These are phyloP conservation scores for Fonsecaea multimorphosa DNA, from an alignment of 2,329 filamentous ascomycete species.

Conservation along the genomic window DNA sequence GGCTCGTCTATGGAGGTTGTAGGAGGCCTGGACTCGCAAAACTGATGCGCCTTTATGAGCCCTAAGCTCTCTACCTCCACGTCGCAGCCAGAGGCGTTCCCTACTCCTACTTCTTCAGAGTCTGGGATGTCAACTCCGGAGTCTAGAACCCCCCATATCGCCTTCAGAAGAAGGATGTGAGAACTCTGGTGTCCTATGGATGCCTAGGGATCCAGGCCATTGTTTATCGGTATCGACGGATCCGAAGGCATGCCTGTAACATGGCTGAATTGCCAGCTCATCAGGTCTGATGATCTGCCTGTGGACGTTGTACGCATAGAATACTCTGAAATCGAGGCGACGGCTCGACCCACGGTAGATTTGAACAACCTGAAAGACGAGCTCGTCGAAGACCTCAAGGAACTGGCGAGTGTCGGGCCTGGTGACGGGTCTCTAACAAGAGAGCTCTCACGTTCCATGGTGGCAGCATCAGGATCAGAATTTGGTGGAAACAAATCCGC, in stretches of 20 bases:
- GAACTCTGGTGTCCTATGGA: not conserved
- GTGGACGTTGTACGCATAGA: not conserved
- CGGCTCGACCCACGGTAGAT: not conserved
- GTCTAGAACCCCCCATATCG: not conserved
- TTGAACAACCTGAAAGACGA: not conserved
- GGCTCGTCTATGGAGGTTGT: too few species aligned
- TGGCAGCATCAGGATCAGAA: not conserved
- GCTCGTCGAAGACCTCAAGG: not conserved
- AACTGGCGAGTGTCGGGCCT: not conserved
- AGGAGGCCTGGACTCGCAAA: too few species aligned
- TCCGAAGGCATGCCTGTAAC: slow-evolving; percentile 2
- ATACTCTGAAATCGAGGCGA: not conserved
- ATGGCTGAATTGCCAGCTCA: slow-evolving; percentile 2
- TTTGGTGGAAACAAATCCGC: not conserved
- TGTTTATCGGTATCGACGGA: not conserved
- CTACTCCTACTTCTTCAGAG: too few species aligned
- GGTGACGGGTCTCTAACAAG: not conserved
- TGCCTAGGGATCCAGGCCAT: not conserved
- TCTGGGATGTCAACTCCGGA: not conserved
- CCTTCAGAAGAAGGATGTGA: too few species aligned
- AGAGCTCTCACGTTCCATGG: not conserved
- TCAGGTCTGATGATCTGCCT: not conserved
- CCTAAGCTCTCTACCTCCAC: too few species aligned
- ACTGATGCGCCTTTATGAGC: too few species aligned
- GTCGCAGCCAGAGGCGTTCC: too few species aligned